Percentiles rank a stretch among this genome's conserved stretches.
These are phyloP conservation scores for Ceratobasidium papillatum DNA, from an alignment of 1,284 basidiomycete genomes.

Conservation along the genomic window DNA sequence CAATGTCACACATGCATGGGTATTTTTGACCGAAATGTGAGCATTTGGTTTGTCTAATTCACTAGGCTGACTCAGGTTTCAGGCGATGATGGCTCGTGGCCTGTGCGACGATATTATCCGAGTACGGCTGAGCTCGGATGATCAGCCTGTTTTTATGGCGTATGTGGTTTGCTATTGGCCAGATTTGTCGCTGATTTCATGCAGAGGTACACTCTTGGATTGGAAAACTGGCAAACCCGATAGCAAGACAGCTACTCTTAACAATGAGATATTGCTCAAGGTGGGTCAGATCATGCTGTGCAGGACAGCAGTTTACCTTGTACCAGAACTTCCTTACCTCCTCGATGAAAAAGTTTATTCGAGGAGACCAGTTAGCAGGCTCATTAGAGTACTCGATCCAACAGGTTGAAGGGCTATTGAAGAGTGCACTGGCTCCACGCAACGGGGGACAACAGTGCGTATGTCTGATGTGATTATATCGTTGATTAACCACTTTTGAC, in stretches of 20 bases:
- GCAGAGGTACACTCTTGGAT: constrained; percentile 12
- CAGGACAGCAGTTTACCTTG: neutral
- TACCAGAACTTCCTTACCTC: constrained; percentile 3
- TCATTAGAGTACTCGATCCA: neutral
- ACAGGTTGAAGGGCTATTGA: neutral
- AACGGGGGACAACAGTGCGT: constrained; percentile 1
- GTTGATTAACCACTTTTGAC: neutral
- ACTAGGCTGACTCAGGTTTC: neutral
- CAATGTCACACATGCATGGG: constrained; percentile 27
- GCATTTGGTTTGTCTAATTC: neutral
- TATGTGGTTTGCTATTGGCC: neutral
- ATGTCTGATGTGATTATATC: neutral
- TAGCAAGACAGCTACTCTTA: neutral
- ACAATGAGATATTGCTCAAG: constrained; percentile 12
- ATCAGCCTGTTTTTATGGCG: neutral
- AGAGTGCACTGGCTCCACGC: neutral
- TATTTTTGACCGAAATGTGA: constrained; percentile 9
- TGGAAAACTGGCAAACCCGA: constrained; percentile 7
- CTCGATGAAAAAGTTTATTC: constrained; percentile 7
- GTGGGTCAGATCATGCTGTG: neutral
- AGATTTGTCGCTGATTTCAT: neutral
- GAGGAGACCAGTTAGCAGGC: constrained; percentile 15
- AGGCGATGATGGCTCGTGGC: constrained; percentile 14
- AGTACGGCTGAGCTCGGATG: constrained; percentile 1
- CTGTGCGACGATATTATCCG: constrained; percentile 25